Percentiles rank a stretch among this genome's conserved stretches.
Evolutionary conservation across 2,329 filamentous ascomycete genomes (phyloP).

Genomic region (Arthrobotrys megalospora): DNA sequence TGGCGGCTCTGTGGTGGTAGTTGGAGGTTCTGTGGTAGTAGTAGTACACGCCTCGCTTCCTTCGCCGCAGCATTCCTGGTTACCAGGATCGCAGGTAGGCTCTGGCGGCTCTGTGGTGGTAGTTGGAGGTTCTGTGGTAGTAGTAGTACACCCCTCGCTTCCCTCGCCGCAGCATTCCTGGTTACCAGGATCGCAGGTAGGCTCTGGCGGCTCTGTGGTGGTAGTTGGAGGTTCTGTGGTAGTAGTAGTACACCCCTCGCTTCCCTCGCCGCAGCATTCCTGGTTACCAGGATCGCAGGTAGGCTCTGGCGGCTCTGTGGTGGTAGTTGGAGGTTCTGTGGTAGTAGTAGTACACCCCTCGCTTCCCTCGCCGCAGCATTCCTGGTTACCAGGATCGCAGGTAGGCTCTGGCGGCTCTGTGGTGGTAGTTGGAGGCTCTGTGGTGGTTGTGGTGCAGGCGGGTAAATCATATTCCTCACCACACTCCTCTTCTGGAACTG

Average conservation of each 20-base stretch:
- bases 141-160: background rate
- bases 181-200: background rate
- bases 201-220: constrained; percentile 5
- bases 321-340: constrained; percentile 2
- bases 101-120: constrained; percentile 1
- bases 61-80: background rate
- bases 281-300: background rate
- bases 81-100: constrained; percentile 5
- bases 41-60: background rate
- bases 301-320: background rate
- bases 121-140: background rate
- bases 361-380: background rate
- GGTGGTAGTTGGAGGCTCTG: constrained; percentile 1
- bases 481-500: background rate
- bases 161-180: background rate
- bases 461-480: background rate
- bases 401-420: background rate
- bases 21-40: background rate
- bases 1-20: background rate
- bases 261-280: background rate
- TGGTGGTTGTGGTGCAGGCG: background rate
- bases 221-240: background rate
- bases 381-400: background rate
- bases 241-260: background rate
- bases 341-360: background rate